Evolutionary conservation across 371 early-diverging fungal genomes (phyloP), one percentile per base, ranked within the genome.

Genomic region (Enterocytospora artemiae): DNA sequence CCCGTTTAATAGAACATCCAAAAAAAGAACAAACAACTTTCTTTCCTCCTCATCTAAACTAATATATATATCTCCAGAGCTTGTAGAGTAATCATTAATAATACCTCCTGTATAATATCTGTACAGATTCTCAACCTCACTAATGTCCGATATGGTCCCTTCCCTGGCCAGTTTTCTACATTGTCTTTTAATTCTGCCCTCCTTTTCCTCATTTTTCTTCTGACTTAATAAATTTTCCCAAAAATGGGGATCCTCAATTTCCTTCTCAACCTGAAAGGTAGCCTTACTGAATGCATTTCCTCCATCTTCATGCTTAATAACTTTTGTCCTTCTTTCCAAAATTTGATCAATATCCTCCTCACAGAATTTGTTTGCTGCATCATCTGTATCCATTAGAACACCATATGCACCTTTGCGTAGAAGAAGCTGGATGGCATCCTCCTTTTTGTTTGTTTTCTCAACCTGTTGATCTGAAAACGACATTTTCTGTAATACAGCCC

Each of bases 331-430:
- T 31, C 91, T 80, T 65, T 88, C 86, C 14, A 93, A 75, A 69
- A 93, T 93, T 59, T 87, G 86, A 70, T 93, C 93, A 79, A 93
- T 93, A 70, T 91, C 91, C 80, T 91, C 93, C 63, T 88, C 89
- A 73, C 89, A 90, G 71, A 93, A 93, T 65, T 86, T 72, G 41
- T 64, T 67, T 18, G 31, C 37, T 14, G 76, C 45, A 52, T 84
- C 88, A 61, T 88, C 88, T 48, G 88, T 87, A 64, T 89, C 89
- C 79, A 89, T 74, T 53, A 89, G 79, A 0, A 89, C 89, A 30
- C 74, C 76, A 67, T 76, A 75, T 25, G 77, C 77, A 27, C 75
- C 75, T 81, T 89, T 87, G 74, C 89, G 88, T 37, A 89, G 68
- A 34, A 89, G 72, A 55, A 86, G 85, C 75, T 91, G 90, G 30